Base-by-base conservation (phyloP, 371 early-diverging fungal genomes). In the Gilbertella persicaria region DNA sequence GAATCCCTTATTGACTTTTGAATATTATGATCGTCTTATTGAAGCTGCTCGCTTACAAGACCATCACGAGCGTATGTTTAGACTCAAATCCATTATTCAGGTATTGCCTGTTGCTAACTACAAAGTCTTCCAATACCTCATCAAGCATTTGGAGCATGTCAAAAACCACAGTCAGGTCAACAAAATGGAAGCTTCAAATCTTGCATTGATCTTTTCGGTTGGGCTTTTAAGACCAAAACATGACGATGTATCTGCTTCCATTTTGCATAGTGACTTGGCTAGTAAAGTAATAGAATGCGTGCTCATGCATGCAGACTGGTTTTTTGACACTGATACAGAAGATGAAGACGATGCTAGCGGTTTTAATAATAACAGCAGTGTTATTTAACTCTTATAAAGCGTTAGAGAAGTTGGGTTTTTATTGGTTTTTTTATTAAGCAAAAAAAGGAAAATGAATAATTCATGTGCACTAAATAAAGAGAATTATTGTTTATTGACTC, bases 181-280 rank as follows among this genome's bases (percentile, higher is more conserved):
- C 64, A 94, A 94, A 66, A 94, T 94, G 94, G 92, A 94, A 56
- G 68, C 87, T 20, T 73, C 84, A 3, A 94, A 92, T 64, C 63
- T 94, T 16, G 92, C 94, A 4, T 83, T 92, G 43, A 91, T 92
- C 6, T 92, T 94, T 64, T 90, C 91, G 0, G 79, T 83, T 5
- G 83, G 81, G 6, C 48, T 86, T 26, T 48, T 86, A 19, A 70
- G 84, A 26, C 66, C 80, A 73, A 19, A 75, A 78, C 46, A 82
- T 79, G 24, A 63, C 58, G 37, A 76, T 77, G 60, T 71, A 79
- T 4, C 82, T 80, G 33, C 71, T 77, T 24, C 80, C 75, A 25
- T 33, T 13, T 33, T 33, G 13, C 33, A 33, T 8, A 33, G 33
- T 13, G 33, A 33, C 13, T 33, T 33, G 10, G 33, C 33, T 12